Evolutionary conservation across 495 filamentous ascomycete species (phyloP).

Genomic region (Evernia prunastri): DNA sequence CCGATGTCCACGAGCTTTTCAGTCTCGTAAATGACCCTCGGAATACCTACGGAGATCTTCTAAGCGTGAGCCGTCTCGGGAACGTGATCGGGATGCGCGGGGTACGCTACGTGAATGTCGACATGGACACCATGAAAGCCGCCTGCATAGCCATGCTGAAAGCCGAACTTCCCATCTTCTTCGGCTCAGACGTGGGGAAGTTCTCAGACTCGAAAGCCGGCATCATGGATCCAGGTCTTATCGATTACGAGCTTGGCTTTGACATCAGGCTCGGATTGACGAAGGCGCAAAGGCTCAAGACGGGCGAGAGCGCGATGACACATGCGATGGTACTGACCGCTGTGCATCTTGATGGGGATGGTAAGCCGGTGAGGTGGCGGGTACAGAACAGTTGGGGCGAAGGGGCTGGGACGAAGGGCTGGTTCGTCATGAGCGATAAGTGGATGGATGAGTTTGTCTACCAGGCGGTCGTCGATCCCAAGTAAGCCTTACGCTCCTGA

Average conservation of each 20-base stretch:
- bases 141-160: constrained; percentile 71
- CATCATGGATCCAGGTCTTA: constrained; percentile 67
- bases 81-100: constrained; percentile 67
- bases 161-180: constrained; percentile 73
- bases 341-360: constrained; percentile 64
- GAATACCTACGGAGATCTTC: constrained; percentile 58
- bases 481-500: constrained; percentile 12
- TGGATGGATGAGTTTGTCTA: constrained; percentile 89
- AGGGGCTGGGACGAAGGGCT: constrained; percentile 60
- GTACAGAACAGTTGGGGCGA: constrained; percentile 83
- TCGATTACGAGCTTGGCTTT: constrained; percentile 73
- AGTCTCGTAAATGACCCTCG: constrained; percentile 80
- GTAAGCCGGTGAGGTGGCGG: constrained; percentile 63
- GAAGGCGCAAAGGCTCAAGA: constrained; percentile 64
- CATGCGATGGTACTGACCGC: constrained; percentile 88
- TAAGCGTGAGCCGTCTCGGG: constrained; percentile 71
- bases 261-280: constrained; percentile 62
- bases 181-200: constrained; percentile 82
- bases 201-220: constrained; percentile 58
- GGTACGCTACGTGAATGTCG: constrained; percentile 76
- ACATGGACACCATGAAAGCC: constrained; percentile 61
- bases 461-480: constrained; percentile 77
- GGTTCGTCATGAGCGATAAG: constrained; percentile 77
- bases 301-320: constrained; percentile 73
- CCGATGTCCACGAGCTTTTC: constrained; percentile 55